These are phyloP conservation scores for Lentinula sp. DNA, from an alignment of 768 basidiomycete species.

Conservation along the genomic window DNA sequence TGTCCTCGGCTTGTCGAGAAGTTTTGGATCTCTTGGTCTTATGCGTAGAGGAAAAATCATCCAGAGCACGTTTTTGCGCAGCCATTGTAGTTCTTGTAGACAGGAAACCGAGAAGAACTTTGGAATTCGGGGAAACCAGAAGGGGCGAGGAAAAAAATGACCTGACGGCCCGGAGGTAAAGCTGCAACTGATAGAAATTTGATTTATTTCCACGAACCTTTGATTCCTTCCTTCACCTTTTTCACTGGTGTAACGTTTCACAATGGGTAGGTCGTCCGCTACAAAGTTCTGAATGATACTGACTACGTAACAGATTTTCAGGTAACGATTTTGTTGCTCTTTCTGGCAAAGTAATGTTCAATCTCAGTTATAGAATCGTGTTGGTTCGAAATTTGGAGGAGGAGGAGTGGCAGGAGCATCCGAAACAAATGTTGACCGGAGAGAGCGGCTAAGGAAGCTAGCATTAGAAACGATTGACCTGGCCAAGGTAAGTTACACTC, in stretches of 20 bases:
- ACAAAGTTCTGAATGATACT: neutral
- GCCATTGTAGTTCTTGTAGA: slow-evolving; percentile 25
- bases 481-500: slow-evolving; percentile 63
- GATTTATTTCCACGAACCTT: neutral
- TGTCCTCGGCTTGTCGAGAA: slow-evolving; percentile 18
- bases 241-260: neutral
- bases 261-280: slow-evolving; percentile 6
- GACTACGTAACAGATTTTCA: slow-evolving; percentile 51
- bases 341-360: neutral
- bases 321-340: slow-evolving; percentile 28
- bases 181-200: too few relatives aligned
- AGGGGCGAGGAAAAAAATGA: slow-evolving; percentile 11
- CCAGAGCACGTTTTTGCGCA: slow-evolving; percentile 56
- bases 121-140: too few relatives aligned
- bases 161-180: slow-evolving; percentile 8
- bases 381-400: slow-evolving; percentile 93
- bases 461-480: slow-evolving; percentile 97
- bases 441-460: slow-evolving; percentile 91
- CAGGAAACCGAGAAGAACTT: too few relatives aligned
- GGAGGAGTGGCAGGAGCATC: slow-evolving; percentile 94
- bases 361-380: slow-evolving; percentile 65
- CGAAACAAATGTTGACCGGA: slow-evolving; percentile 91
- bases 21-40: slow-evolving; percentile 62
- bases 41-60: slow-evolving; percentile 40
- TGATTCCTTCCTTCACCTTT: neutral